Percentiles rank a stretch among this genome's conserved stretches.
Evolutionary conservation across 495 filamentous ascomycete species (phyloP).

Genomic region (Neurospora sp.): DNA sequence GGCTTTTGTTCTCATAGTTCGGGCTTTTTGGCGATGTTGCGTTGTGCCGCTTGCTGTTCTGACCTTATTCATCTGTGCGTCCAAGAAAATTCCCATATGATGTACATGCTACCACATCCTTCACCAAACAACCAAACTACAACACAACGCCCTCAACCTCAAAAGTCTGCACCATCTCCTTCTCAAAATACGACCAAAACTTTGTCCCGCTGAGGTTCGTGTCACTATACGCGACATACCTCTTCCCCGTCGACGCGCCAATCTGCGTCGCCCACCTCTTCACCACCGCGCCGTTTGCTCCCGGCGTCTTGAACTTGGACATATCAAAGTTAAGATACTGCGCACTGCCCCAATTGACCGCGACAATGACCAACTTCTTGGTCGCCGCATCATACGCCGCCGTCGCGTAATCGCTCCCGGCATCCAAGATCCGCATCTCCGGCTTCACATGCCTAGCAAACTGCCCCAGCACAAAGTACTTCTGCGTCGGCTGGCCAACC

Average conservation of each 20-base stretch:
- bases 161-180: conserved; percentile 21
- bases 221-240: conserved; percentile 21
- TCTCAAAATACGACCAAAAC: conserved; percentile 23
- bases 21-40: not conserved
- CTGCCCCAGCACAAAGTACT: conserved; percentile 29
- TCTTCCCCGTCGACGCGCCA: conserved; percentile 13
- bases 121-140: not conserved
- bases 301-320: conserved; percentile 14
- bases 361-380: conserved; percentile 26
- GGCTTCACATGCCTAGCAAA: conserved; percentile 25
- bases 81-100: not conserved
- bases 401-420: conserved; percentile 21
- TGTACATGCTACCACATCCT: not conserved
- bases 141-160: conserved; percentile 16
- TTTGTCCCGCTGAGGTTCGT: conserved; percentile 18
- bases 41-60: not conserved
- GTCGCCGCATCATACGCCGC: conserved; percentile 24
- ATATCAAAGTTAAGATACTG: conserved; percentile 31
- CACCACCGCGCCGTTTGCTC: conserved; percentile 19
- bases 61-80: not conserved
- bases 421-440: conserved; percentile 28
- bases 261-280: conserved; percentile 28
- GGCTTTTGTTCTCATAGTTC: not conserved
- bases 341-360: conserved; percentile 25
- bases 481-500: conserved; percentile 18